Base-by-base conservation (phyloP, 1,284 basidiomycete species). In the Wallemia ichthyophaga region DNA sequence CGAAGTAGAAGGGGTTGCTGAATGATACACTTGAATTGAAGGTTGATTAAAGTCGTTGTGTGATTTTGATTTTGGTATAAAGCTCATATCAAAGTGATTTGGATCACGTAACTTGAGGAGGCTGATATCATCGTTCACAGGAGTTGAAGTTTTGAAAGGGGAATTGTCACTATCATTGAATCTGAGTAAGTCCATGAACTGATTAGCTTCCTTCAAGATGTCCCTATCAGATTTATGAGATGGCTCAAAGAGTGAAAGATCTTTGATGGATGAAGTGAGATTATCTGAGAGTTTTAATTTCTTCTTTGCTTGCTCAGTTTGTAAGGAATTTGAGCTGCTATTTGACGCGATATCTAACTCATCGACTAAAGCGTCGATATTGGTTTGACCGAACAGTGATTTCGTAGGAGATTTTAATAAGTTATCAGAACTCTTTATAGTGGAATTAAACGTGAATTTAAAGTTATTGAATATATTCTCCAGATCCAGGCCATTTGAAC, bases 291-390 rank as follows among this genome's bases (percentile, higher is more conserved):
- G n/a, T 21, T 48, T 48, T 19, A 48, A 48, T 21, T 48, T 48
- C 37, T 48, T 48, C 37, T 58, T 58, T 11, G 58, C 28, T 58
- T 26, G 28, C 21, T 31, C 58, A 11, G 58, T 58, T 21, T 31
- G 31, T 24, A 48, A 21, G 5, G 58, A 25, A 25, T 31, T 58
- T 26, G 28, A 26, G 19, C 21, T 9, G 26, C 28, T 25, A 33
- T 31, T 58, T 23, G 37, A 27, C 25, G 24, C 37, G 28, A 32
- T 58, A 25, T 53, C 37, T 11, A 58, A 21, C 27, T 58, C 58
- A 27, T 56, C 55, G 9, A 56, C 55, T 17, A 56, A 24, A 5
- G 55, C 55, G 24, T 56, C 55, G 7, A 56, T 48, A 21, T 48
- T 48, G n/a, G 37, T 48, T 21, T 48, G 37, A 11, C 37, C 37